A percentile compares a stretch with the other conserved stretches of the same genome.
These are phyloP conservation scores for Ceraceosorus bombacis DNA, from an alignment of 1,284 basidiomycete genomes.

Conservation along the genomic window DNA sequence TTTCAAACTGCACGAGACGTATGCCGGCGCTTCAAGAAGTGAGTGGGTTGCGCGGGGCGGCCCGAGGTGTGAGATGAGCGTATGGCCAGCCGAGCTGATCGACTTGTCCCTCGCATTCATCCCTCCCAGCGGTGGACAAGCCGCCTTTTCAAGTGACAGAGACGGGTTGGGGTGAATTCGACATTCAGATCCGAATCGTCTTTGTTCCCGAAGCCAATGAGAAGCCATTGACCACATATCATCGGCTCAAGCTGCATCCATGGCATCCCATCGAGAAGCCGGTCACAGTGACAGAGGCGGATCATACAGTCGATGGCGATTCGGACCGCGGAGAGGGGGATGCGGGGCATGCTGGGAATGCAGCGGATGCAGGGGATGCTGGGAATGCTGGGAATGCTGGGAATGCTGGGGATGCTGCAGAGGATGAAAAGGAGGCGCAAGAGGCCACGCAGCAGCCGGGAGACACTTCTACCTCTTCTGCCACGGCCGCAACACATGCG, in stretches of 20 bases:
- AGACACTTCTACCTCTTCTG: neutral
- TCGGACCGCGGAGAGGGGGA: neutral
- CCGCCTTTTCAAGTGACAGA: constrained; percentile 90
- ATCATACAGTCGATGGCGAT: neutral
- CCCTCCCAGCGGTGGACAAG: constrained; percentile 68
- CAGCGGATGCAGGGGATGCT: neutral
- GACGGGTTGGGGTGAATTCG: constrained; percentile 99
- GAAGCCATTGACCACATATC: constrained; percentile 77
- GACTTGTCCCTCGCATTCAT: neutral
- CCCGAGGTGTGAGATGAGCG: too few species aligned
- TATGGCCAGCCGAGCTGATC: neutral
- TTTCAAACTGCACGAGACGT: constrained; percentile 97
- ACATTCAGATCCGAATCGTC: constrained; percentile 84
- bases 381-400: constrained; percentile 10
- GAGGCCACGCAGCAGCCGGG: neutral
- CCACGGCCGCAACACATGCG: neutral
- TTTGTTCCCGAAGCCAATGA: constrained; percentile 88
- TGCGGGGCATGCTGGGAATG: neutral
- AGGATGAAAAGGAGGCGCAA: neutral
- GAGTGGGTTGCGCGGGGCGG: constrained; percentile 45
- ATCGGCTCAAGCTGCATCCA: constrained; percentile 92
- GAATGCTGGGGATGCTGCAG: constrained; percentile 6
- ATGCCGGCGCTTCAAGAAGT: constrained; percentile 83
- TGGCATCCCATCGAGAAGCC: constrained; percentile 57
- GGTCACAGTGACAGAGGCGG: neutral